Conservation (phyloP, 2,329 filamentous ascomycete species). For the Botrytis medusae region DNA sequence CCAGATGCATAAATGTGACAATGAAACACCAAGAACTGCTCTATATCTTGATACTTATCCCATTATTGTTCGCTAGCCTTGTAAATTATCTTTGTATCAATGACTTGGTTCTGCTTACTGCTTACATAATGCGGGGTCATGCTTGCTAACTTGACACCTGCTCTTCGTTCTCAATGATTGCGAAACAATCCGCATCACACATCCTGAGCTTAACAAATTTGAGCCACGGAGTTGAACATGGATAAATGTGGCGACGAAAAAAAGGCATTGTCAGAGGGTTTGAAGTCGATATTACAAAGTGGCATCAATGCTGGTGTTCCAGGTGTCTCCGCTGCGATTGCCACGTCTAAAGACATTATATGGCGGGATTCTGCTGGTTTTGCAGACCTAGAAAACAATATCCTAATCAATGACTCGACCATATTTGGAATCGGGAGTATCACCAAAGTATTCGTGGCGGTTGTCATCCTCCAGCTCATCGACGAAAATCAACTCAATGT, state of each 20-base stretch:
- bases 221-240: neutral
- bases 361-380: constrained; percentile 23
- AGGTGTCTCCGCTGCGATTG: constrained; percentile 24
- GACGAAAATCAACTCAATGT: constrained; percentile 23
- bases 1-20: neutral
- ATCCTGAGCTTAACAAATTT: neutral
- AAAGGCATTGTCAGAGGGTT: constrained; percentile 29
- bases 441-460: constrained; percentile 26
- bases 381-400: constrained; percentile 1
- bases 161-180: neutral
- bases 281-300: constrained; percentile 18
- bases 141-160: neutral
- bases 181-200: neutral
- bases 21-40: neutral
- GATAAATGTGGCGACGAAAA: no score
- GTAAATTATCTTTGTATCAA: neutral
- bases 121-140: neutral
- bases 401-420: neutral
- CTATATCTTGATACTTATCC: neutral
- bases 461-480: constrained; percentile 26
- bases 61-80: neutral
- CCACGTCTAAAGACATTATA: constrained; percentile 21
- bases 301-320: constrained; percentile 21
- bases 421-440: constrained; percentile 29
- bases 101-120: neutral